Percentiles rank a stretch among this genome's conserved stretches.
phyloP scores from a whole-genome alignment of 345 rosid species.

The Viola odorata region DNA sequence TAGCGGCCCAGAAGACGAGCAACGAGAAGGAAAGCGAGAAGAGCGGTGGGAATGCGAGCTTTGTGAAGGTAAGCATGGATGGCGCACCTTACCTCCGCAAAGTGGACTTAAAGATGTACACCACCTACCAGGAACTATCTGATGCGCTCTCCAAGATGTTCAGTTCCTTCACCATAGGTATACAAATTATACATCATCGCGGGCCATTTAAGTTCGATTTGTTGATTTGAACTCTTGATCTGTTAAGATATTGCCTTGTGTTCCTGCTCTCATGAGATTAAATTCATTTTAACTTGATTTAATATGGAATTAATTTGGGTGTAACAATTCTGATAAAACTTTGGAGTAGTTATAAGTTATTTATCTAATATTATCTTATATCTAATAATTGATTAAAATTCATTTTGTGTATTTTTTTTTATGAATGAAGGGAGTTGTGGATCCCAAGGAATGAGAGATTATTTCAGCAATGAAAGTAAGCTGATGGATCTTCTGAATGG shows the following conservation, averaged over 20 bases:
- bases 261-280: background rate
- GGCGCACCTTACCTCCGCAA: constrained; percentile 95
- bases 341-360: no score
- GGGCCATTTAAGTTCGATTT: background rate
- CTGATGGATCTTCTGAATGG: constrained; percentile 57
- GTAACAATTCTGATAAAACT: background rate
- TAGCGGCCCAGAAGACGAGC: constrained; percentile 42
- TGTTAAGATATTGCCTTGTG: no score
- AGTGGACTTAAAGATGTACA: constrained; percentile 73
- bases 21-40: constrained; percentile 21
- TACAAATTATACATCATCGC: background rate
- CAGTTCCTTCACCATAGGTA: constrained; percentile 53
- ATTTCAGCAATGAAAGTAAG: constrained; percentile 70
- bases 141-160: constrained; percentile 65
- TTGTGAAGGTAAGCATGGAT: constrained; percentile 89
- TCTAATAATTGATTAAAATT: no score
- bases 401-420: background rate
- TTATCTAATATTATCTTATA: no score
- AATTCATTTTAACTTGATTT: no score
- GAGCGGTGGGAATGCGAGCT: constrained; percentile 23
- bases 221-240: no score
- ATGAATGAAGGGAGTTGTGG: constrained; percentile 49
- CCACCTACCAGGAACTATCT: constrained; percentile 61
- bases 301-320: background rate
- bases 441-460: constrained; percentile 70